Conservation (phyloP, 352 stramenopile species). For the Phytophthora gonapodyides region DNA sequence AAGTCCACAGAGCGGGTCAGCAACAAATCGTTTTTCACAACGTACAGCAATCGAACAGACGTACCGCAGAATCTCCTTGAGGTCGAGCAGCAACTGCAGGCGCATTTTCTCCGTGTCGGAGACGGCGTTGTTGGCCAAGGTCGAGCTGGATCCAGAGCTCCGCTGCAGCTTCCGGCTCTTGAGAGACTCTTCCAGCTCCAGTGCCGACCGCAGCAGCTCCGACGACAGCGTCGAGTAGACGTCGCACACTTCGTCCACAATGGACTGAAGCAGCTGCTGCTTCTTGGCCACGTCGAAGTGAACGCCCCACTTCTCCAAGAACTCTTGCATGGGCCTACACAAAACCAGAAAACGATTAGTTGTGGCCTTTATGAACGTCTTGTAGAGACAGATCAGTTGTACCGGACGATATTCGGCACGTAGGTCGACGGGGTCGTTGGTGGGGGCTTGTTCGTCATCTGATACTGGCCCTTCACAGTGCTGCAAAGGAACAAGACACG, state of each 20-base stretch:
- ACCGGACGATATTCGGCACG: constrained; percentile 77
- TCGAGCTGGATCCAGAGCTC: constrained; percentile 33
- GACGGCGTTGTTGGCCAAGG: constrained; percentile 33
- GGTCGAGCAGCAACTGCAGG: constrained; percentile 74
- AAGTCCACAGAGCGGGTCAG: constrained; percentile 8
- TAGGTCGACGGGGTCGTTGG: constrained; percentile 76
- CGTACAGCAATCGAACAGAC: constrained; percentile 6
- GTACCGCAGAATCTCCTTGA: constrained; percentile 75
- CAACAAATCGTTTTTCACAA: background rate
- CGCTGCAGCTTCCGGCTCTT: constrained; percentile 88
- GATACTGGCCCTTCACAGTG: constrained; percentile 89
- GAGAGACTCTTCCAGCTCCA: constrained; percentile 86
- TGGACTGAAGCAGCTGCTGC: constrained; percentile 52
- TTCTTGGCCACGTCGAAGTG: constrained; percentile 49
- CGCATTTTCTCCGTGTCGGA: constrained; percentile 90
- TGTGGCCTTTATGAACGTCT: constrained; percentile 1
- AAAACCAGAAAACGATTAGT: constrained; percentile 16
- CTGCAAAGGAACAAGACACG: constrained; percentile 30
- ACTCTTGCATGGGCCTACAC: constrained; percentile 64
- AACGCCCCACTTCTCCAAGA: constrained; percentile 73
- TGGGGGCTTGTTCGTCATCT: constrained; percentile 89
- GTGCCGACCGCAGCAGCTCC: constrained; percentile 75
- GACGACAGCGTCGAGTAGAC: constrained; percentile 68
- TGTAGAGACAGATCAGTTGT: background rate
- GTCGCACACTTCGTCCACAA: constrained; percentile 64